These are phyloP conservation scores for Podospora bellae-mahoneyi DNA, from an alignment of 495 filamentous ascomycete genomes.

Conservation along the genomic window DNA sequence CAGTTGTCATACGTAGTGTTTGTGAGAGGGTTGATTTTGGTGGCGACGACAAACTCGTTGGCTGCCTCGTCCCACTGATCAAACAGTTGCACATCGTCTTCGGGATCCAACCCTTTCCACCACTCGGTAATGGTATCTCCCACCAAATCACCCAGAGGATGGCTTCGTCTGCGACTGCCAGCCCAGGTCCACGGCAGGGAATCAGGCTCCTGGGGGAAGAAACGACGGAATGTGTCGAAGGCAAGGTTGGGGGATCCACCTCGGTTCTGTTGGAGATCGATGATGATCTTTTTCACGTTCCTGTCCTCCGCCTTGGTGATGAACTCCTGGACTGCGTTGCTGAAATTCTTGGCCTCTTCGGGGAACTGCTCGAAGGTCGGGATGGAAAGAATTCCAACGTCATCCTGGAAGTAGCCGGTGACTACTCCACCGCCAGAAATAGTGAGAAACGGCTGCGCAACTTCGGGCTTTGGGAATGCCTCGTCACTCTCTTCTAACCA, in stretches of 20 bases:
- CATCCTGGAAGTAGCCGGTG: constrained; percentile 45
- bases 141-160: constrained; percentile 40
- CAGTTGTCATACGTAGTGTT: constrained; percentile 49
- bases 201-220: constrained; percentile 46
- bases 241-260: constrained; percentile 33
- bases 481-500: constrained; percentile 7
- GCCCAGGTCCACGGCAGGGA: constrained; percentile 31
- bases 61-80: constrained; percentile 6
- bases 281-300: constrained; percentile 45
- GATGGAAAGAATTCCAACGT: constrained; percentile 49
- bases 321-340: constrained; percentile 40
- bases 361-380: constrained; percentile 43
- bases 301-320: constrained; percentile 34
- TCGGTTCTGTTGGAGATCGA: constrained; percentile 51
- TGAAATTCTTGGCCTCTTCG: constrained; percentile 38
- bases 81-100: not conserved
- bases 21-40: constrained; percentile 44
- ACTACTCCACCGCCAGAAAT: constrained; percentile 35
- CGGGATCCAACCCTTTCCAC: constrained; percentile 29
- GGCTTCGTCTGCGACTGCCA: constrained; percentile 45
- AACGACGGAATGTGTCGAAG: constrained; percentile 49
- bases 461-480: constrained; percentile 35
- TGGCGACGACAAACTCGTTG: constrained; percentile 42
- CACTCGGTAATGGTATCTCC: constrained; percentile 39
- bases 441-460: constrained; percentile 35